Evolutionary conservation across 2,329 filamentous ascomycete species (phyloP).

Genomic region (Fusarium humuli): DNA sequence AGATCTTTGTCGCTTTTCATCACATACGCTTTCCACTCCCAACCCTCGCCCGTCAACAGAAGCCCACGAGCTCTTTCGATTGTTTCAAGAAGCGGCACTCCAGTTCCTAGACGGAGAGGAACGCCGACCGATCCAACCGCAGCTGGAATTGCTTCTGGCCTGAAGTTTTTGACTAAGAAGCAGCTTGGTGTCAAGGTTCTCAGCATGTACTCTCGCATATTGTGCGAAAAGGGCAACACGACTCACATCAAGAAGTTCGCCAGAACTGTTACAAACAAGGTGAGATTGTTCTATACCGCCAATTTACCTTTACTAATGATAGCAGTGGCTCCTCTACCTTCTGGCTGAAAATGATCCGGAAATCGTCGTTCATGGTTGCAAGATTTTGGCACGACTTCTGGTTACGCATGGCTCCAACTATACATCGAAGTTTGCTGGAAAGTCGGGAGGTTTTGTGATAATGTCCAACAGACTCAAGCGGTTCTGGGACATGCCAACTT

Average conservation of each 20-base stretch:
- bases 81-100: constrained; percentile 56
- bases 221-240: constrained; percentile 78
- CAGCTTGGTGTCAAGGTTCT: constrained; percentile 81
- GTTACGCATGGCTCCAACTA: constrained; percentile 85
- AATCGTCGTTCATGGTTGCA: constrained; percentile 82
- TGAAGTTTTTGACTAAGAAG: constrained; percentile 67
- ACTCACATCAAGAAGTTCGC: constrained; percentile 86
- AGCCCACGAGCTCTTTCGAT: constrained; percentile 61
- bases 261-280: constrained; percentile 94
- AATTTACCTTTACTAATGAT: constrained; percentile 23
- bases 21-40: constrained; percentile 85
- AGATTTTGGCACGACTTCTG: constrained; percentile 85
- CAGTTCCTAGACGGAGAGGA: constrained; percentile 51
- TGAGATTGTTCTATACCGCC: constrained; percentile 50
- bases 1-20: constrained; percentile 91
- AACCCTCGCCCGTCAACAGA: constrained; percentile 60
- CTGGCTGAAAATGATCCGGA: constrained; percentile 87
- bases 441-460: constrained; percentile 88
- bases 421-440: constrained; percentile 83
- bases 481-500: constrained; percentile 87
- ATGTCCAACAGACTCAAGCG: constrained; percentile 83
- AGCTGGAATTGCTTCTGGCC: constrained; percentile 46
- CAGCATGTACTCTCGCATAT: constrained; percentile 78
- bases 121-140: constrained; percentile 53
- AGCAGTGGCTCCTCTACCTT: constrained; percentile 89